Evolutionary conservation across 306 rosid species (phyloP).

Genomic region (Cercis canadensis): DNA sequence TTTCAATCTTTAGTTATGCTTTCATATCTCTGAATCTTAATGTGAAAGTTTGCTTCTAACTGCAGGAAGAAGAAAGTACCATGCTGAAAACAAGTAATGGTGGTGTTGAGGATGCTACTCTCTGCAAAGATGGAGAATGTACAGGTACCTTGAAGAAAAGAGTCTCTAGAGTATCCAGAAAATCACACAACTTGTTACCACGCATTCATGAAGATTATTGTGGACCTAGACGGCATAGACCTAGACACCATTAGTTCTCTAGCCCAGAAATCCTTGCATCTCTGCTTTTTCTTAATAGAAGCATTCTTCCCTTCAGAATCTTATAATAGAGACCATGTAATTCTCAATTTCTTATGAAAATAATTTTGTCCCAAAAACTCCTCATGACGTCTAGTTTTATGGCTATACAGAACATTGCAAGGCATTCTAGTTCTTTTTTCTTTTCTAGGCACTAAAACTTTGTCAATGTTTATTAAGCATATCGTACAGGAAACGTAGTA

Average conservation of each 20-base stretch:
- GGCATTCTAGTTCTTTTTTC: slow-evolving; percentile 5
- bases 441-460: slow-evolving; percentile 12
- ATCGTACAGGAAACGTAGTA: slow-evolving; percentile 14
- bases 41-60: slow-evolving; percentile 26
- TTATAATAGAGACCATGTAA: slow-evolving; percentile 11
- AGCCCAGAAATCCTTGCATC: not conserved
- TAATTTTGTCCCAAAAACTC: slow-evolving; percentile 32
- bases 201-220: slow-evolving; percentile 77
- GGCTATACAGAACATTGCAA: slow-evolving; percentile 29
- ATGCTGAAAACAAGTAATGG: slow-evolving; percentile 29
- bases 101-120: slow-evolving; percentile 34
- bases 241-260: slow-evolving; percentile 61
- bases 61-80: slow-evolving; percentile 50
- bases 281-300: slow-evolving; percentile 13
- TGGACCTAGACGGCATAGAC: slow-evolving; percentile 70
- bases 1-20: not conserved
- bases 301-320: slow-evolving; percentile 3
- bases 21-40: not conserved
- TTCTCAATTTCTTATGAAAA: not conserved
- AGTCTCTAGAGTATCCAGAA: slow-evolving; percentile 58
- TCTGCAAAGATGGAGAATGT: slow-evolving; percentile 52
- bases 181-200: slow-evolving; percentile 61
- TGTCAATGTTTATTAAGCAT: slow-evolving; percentile 1
- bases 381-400: not conserved
- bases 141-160: slow-evolving; percentile 74